These are phyloP conservation scores for Diplosphaera chodatii DNA, from an alignment of 139 green algal genomes.

Conservation along the genomic window DNA sequence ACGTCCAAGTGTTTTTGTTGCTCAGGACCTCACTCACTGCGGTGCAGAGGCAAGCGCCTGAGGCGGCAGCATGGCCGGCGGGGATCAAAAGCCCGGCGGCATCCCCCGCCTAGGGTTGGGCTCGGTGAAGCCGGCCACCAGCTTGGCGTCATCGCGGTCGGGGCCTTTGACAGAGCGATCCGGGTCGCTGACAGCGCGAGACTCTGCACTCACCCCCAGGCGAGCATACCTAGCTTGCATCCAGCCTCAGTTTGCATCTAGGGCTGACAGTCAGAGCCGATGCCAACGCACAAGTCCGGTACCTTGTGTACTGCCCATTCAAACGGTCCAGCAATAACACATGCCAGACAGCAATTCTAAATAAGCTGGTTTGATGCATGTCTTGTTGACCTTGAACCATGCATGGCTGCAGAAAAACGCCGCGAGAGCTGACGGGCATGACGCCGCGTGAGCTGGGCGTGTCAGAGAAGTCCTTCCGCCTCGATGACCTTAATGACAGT, in stretches of 20 bases:
- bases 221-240: no score
- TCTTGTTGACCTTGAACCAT: no score
- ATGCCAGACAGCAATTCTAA: no score
- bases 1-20: no score
- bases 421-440: not conserved
- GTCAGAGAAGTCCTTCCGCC: not conserved
- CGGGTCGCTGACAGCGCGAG: not conserved
- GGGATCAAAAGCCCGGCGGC: not conserved
- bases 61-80: not conserved
- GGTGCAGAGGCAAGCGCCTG: no score
- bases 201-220: not conserved
- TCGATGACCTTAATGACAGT: not conserved
- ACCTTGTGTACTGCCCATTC: no score
- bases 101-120: not conserved
- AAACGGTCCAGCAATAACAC: no score
- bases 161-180: not conserved
- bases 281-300: no score
- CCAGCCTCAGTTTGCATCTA: no score
- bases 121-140: not conserved
- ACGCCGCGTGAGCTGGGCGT: not conserved
- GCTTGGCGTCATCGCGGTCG: not conserved
- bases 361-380: no score
- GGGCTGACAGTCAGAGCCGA: no score
- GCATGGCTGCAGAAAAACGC: not conserved
- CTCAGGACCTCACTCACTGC: no score